These are phyloP conservation scores for Boletus reticulatus DNA, from an alignment of 768 basidiomycete genomes.

Conservation along the genomic window DNA sequence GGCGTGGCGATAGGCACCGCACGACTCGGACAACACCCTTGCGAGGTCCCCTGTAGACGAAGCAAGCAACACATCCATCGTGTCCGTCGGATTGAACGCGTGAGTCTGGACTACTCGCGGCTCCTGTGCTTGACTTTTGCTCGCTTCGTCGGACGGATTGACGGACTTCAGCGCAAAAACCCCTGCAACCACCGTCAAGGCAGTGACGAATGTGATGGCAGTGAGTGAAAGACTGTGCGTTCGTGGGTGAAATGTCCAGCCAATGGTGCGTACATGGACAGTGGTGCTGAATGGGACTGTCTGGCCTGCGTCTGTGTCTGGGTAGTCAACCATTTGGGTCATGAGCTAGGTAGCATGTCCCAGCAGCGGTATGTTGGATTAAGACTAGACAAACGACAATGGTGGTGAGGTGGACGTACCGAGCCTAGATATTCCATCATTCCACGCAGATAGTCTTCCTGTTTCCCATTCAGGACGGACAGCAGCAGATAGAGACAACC, in stretches of 20 bases:
- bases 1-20: too few relatives aligned
- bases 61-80: neutral
- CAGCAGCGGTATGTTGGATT: neutral
- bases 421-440: neutral
- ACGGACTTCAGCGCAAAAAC: neutral
- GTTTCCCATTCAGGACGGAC: neutral
- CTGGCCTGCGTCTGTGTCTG: too few relatives aligned
- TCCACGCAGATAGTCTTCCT: neutral
- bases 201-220: neutral
- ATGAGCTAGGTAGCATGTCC: neutral
- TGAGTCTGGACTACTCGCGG: neutral
- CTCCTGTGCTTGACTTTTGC: neutral
- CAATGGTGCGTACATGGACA: neutral
- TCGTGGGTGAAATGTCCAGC: neutral
- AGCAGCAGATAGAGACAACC: neutral
- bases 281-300: neutral
- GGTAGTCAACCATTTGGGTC: too few relatives aligned
- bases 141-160: neutral
- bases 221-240: neutral
- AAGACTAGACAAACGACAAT: neutral
- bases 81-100: neutral
- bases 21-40: neutral
- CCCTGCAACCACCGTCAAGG: neutral
- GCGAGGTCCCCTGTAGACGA: neutral
- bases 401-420: neutral